Evolutionary conservation across 345 rosid species (phyloP), one percentile per base, ranked within the genome.

Genomic region (Psidium guajava): DNA sequence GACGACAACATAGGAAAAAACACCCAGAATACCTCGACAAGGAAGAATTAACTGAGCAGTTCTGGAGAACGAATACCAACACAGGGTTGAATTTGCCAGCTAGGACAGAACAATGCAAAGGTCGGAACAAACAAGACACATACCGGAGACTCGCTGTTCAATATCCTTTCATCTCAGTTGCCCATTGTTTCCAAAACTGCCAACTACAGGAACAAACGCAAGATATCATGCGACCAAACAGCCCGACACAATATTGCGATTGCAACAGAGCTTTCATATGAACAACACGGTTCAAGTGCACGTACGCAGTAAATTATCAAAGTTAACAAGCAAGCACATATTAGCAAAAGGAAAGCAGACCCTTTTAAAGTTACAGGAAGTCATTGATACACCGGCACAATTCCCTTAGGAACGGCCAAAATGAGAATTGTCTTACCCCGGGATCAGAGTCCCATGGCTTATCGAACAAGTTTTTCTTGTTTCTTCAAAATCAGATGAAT

Each of bases 401-500:
- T 82, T 75, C 84, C 81, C 52, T 22, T 59, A 32, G 80, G 80
- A 83, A 52, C 40, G 88, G 82, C 52, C 82, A 57, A 55, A 80
- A 20, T 84, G 44, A 36, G 24, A 69, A 69, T 69, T 69, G 10
- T 18, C 80, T 69, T 47, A 8, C 80, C 80, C 47, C 0, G 80
- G 47, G 80, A 69, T 36, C 80, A 69, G 42, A 4, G 47, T 36
- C 80, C 85, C 54, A 80, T 11, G 52, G 52, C 32, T 9, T 55
- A 77, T 61, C 42, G 54, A 32, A 77, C 42, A 55, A 53, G 42
- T 16, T 73, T 22, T 5, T 15, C 80, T 69, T n/a, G 4, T 81
- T 84, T 86, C 93, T 91, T 87, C 92, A 89, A 89, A 91, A 89
- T 87, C 93, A 87, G 58, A 88, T 84, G 93, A 86, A 84, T 87